Conservation (phyloP, 345 rosid species). For the Sisymbrium altissimum region DNA sequence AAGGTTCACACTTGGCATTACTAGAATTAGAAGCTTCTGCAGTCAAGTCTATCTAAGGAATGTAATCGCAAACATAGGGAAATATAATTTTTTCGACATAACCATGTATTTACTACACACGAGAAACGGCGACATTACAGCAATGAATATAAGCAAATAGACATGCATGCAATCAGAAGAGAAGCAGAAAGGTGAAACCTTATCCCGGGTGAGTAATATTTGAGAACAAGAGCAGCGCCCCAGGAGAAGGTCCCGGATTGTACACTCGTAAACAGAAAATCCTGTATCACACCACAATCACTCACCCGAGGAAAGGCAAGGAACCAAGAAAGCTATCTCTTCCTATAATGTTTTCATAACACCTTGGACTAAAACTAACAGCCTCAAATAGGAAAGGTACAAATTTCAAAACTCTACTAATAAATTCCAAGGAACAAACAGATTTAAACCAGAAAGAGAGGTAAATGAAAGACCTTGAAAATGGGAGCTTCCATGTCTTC, state of each 20-base stretch:
- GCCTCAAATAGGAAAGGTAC: neutral
- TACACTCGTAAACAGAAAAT: constrained; percentile 38
- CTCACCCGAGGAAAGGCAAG: constrained; percentile 59
- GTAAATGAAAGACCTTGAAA: constrained; percentile 53
- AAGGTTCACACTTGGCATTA: neutral
- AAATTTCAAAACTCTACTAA: neutral
- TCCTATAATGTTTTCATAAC: constrained; percentile 28
- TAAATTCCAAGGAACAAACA: neutral
- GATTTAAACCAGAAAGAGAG: neutral
- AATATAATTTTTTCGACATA: neutral
- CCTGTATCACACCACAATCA: constrained; percentile 68
- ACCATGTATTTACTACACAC: neutral
- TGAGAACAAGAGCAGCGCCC: constrained; percentile 50
- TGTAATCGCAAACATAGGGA: neutral
- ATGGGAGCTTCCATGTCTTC: constrained; percentile 67
- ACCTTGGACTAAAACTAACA: constrained; percentile 1
- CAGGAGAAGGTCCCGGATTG: constrained; percentile 53
- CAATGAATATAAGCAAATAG: neutral
- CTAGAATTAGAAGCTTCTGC: neutral
- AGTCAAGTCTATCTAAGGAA: neutral
- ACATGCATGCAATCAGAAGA: constrained; percentile 31
- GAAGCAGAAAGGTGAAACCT: constrained; percentile 50
- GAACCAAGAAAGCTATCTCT: constrained; percentile 43
- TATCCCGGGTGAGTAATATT: constrained; percentile 50
- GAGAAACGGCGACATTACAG: neutral